Conservation (phyloP, 1,139 yeast species). For the Magnusiomyces sp. region DNA sequence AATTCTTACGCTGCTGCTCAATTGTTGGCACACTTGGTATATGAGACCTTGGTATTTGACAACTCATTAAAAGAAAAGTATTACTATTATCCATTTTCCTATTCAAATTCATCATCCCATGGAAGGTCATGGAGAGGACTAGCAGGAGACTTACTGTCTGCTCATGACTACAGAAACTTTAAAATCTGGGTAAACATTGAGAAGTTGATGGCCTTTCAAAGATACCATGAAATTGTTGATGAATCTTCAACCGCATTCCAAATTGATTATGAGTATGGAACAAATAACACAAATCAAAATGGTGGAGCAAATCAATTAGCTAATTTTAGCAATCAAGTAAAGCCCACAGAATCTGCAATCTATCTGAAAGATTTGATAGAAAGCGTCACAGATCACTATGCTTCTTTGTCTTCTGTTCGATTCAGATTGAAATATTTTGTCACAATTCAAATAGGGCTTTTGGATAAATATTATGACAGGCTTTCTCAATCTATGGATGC, state of each 20-base stretch:
- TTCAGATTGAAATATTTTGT: constrained; percentile 63
- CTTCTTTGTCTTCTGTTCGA: constrained; percentile 47
- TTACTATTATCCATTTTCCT: constrained; percentile 46
- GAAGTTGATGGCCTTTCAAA: constrained; percentile 28
- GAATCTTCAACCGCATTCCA: constrained; percentile 46
- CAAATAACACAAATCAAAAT: too few species aligned
- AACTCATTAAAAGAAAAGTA: constrained; percentile 44
- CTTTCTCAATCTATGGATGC: constrained; percentile 41
- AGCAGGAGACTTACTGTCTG: constrained; percentile 45
- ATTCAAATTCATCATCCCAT: constrained; percentile 3
- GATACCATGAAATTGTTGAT: constrained; percentile 50
- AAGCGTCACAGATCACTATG: constrained; percentile 57
- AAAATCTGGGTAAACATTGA: constrained; percentile 66
- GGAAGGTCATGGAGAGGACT: constrained; percentile 47
- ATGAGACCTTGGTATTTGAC: constrained; percentile 54
- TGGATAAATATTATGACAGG: constrained; percentile 51
- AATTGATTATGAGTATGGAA: constrained; percentile 53
- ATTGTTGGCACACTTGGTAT: constrained; percentile 51
- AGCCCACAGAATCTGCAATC: constrained; percentile 62
- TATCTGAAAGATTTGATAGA: constrained; percentile 56
- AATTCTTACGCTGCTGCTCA: constrained; percentile 29
- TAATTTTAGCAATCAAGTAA: constrained; percentile 27
- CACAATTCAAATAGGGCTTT: constrained; percentile 55
- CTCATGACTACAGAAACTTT: constrained; percentile 32
- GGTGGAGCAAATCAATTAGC: too few species aligned